A percentile compares a stretch with the other conserved stretches of the same genome.
These are phyloP conservation scores for Tremella mesenterica DNA, from an alignment of 768 basidiomycete genomes.

Conservation along the genomic window DNA sequence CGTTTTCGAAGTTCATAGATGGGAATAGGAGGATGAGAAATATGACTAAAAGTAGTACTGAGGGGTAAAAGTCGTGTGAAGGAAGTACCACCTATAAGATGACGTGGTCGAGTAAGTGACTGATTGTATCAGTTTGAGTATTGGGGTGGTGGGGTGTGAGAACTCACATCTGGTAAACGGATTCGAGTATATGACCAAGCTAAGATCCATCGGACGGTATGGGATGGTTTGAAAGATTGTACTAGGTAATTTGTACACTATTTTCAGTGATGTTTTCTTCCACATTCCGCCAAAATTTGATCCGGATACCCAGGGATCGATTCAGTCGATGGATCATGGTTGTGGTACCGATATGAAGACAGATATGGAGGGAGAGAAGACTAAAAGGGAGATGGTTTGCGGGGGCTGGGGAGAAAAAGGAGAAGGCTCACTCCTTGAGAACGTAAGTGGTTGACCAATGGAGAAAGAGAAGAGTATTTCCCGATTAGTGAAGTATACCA, in stretches of 20 bases:
- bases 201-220: conserved; percentile 84
- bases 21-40: not conserved
- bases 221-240: conserved; percentile 73
- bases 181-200: conserved; percentile 68
- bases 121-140: not conserved
- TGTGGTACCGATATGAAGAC: too few relatives aligned
- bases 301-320: not conserved
- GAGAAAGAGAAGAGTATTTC: conserved; percentile 63
- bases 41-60: not conserved
- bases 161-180: conserved; percentile 68
- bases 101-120: conserved; percentile 12
- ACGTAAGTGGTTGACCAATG: conserved; percentile 55
- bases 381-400: too few relatives aligned
- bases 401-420: not conserved
- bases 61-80: conserved; percentile 20
- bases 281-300: not conserved
- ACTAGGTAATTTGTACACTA: conserved; percentile 83
- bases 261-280: not conserved
- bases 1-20: not conserved
- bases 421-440: conserved; percentile 46
- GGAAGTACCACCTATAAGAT: conserved; percentile 23
- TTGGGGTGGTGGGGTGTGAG: not conserved
- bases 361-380: too few relatives aligned
- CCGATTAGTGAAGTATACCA: conserved; percentile 95
- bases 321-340: too few relatives aligned